Evolutionary conservation across 208 protist species (phyloP), one percentile per base, ranked within the genome.

Genomic region (Trypanosoma avium): DNA sequence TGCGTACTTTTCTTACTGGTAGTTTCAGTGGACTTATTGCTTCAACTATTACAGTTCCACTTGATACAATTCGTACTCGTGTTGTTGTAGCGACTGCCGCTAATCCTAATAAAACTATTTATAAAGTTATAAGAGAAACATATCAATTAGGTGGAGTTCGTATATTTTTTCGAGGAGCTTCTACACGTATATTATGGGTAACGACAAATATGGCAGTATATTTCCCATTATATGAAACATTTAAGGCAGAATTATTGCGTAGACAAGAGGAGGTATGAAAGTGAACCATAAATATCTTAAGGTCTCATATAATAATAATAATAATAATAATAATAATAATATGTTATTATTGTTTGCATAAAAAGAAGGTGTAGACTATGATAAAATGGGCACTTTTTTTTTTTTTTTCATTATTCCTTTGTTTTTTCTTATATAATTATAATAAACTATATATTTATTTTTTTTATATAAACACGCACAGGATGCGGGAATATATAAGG

Each of bases 51-150:
- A 92, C 88, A 8, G 66, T 86, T 19, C 88, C 88, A 32, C 75
- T 94, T 8, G 88, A 94, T 59, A 87, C 76, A 29, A 86, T 92
- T 36, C 82, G 88, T 36, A 90, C 88, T 3, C 82, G 84, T 40
- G 74, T 72, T 1, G 72, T 83, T 22, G 84, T 94, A 22, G 72
- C 75, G 6, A 75, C 81, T 1, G 71, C 77, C 1, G 61, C 54
- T 13, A 67, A 78, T 29, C 67, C 77, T 2, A 36, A 30, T 21
- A 24, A 74, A 47, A 79, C 74, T 4, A 66, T 90, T 24, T 22
- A 58, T 2, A n/a, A 54, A 15, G 70, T 92, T 10, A 74, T 89
- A 36, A 56, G 53, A 8, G 48, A 57, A 4, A 52, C 75, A 10
- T 90, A 91, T 50, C 58, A 58, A 9, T 21, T 59, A 7, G 79